Evolutionary conservation across 495 filamentous ascomycete species (phyloP), one percentile per base, ranked within the genome.

Genomic region (Chlorociboria aeruginascens): DNA sequence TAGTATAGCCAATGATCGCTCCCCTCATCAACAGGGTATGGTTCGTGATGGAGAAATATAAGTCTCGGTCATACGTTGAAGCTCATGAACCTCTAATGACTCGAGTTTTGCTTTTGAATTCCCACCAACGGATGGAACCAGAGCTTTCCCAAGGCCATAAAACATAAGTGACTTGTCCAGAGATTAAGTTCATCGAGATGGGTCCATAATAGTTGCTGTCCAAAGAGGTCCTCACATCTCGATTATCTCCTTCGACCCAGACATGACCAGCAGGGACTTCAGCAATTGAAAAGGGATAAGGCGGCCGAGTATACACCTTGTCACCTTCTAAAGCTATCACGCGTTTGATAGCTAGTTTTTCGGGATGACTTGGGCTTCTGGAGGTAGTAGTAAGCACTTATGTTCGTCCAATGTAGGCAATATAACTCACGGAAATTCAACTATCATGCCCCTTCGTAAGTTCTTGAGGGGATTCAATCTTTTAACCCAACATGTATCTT

Each of bases 171-270:
- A 85, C 72, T 32, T 67, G 67, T 3, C 85, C 83, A 7, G 74
- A 71, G 28, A 89, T 70, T 37, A 89, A 55, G 54, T 70, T 74
- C 8, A 61, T 68, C 13, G 75, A 71, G 17, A 81, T 71, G 1
- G 85, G 83, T 4, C 85, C 85, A 57, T 86, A 88, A 25, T 70
- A 70, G 64, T 88, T 87, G 57, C 83, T 87, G 59, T 90, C 85
- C 45, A 77, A 60, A 51, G 75, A 78, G 50, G 72, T 64, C n/a
- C 45, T 52, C 30, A 45, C 67, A 50, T 79, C 72, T 36, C 64
- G 61, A 12, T 70, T 73, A 60, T 87, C 85, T 0, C 85, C 85
- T 57, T 89, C 83, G 13, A 90, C 68, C 85, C 85, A 90, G 32
- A 89, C 68, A 67, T 89, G 83, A 6, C 82, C 82, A 34, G 67